Conservation (phyloP, 352 stramenopile species). For the Pythium dissimile region DNA sequence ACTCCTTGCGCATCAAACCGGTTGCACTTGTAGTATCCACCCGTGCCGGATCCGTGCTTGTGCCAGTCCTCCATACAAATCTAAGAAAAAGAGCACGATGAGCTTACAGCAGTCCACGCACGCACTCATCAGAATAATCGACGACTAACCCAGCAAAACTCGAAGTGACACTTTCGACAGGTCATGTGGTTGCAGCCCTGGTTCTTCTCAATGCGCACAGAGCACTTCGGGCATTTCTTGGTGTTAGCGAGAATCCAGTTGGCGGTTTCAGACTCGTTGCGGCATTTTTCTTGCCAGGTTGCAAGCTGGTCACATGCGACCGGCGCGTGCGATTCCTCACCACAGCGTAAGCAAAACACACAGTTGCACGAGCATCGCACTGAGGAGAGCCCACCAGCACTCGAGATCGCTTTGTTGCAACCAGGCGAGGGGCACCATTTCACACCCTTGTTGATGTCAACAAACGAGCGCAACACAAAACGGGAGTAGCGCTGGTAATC, state of each 20-base stretch:
- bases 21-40: slow-evolving; percentile 99
- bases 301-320: slow-evolving; percentile 91
- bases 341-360: slow-evolving; percentile 92
- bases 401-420: slow-evolving; percentile 95
- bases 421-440: slow-evolving; percentile 96
- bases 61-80: slow-evolving; percentile 95
- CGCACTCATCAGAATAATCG: neutral
- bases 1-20: slow-evolving; percentile 87
- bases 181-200: slow-evolving; percentile 99
- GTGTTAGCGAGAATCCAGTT: slow-evolving; percentile 99
- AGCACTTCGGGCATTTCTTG: slow-evolving; percentile 99
- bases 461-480: slow-evolving; percentile 95
- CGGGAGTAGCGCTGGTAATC: slow-evolving; percentile 89
- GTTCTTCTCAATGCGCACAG: slow-evolving; percentile 99
- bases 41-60: slow-evolving; percentile 95
- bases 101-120: no score
- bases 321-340: slow-evolving; percentile 96
- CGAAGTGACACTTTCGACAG: slow-evolving; percentile 89
- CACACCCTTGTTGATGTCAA: slow-evolving; percentile 97
- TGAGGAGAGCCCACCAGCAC: slow-evolving; percentile 69
- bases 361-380: slow-evolving; percentile 84
- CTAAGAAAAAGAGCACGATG: slow-evolving; percentile 15
- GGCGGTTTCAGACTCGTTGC: slow-evolving; percentile 97
- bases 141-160: slow-evolving; percentile 96
- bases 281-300: slow-evolving; percentile 96